Conservation (phyloP, 2,329 filamentous ascomycete species). For the Ceratocystis cacaofunesta region DNA sequence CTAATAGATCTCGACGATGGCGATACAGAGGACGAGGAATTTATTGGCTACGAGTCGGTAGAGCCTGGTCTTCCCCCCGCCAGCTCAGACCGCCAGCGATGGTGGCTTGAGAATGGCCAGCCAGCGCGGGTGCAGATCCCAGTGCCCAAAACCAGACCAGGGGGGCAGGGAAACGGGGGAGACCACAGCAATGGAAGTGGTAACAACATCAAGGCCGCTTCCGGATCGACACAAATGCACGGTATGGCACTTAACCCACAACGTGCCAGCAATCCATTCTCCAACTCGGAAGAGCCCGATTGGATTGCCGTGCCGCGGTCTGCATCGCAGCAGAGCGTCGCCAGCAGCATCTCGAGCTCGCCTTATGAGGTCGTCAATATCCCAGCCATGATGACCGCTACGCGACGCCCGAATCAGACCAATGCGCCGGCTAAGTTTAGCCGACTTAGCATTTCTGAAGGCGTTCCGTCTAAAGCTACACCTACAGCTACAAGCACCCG, state of each 20-base stretch:
- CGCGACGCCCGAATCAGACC: not conserved
- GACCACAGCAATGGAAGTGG: not conserved
- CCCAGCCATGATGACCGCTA: conserved; percentile 22
- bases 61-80: conserved; percentile 60
- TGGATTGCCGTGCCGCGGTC: conserved; percentile 57
- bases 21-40: conserved; percentile 61
- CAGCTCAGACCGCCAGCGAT: conserved; percentile 53
- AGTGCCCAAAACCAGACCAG: conserved; percentile 36
- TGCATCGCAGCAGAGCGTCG: conserved; percentile 37
- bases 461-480: conserved; percentile 17
- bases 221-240: not conserved
- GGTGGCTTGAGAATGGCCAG: conserved; percentile 56
- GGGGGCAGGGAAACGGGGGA: too few relatives aligned
- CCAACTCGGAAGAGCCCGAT: conserved; percentile 54
- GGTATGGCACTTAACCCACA: conserved; percentile 54
- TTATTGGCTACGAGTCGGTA: conserved; percentile 67
- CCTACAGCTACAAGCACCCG: conserved; percentile 20
- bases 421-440: conserved; percentile 32
- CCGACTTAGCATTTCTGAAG: conserved; percentile 31
- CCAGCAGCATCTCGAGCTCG: conserved; percentile 43
- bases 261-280: conserved; percentile 70
- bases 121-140: conserved; percentile 59
- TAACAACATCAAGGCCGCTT: conserved; percentile 28
- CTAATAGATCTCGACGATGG: conserved; percentile 31
- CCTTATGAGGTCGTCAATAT: conserved; percentile 44